Conservation (phyloP, 1,284 basidiomycete species). For the Earliella scabrosa region DNA sequence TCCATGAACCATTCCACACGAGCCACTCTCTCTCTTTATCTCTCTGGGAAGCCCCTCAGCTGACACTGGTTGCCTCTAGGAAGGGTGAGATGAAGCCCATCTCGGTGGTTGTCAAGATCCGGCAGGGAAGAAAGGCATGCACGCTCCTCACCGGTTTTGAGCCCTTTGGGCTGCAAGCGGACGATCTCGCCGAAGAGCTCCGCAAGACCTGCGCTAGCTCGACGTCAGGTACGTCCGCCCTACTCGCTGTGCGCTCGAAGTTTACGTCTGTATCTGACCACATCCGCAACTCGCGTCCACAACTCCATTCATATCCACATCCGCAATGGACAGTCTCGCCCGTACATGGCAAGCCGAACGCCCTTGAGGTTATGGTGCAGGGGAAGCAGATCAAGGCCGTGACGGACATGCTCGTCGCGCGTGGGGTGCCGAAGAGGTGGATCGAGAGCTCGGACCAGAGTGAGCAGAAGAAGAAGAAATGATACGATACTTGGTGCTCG, state of each 20-base stretch:
- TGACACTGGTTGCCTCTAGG: too few relatives aligned
- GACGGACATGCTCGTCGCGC: slow-evolving; percentile 63
- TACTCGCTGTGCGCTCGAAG: not conserved
- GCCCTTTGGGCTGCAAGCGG: slow-evolving; percentile 68
- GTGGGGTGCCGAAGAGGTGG: slow-evolving; percentile 82
- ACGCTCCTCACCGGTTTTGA: slow-evolving; percentile 84
- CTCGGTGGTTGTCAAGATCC: slow-evolving; percentile 67
- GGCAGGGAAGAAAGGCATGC: slow-evolving; percentile 77
- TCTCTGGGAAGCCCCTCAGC: too few relatives aligned
- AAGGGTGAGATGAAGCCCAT: slow-evolving; percentile 79
- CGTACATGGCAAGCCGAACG: slow-evolving; percentile 53
- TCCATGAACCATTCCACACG: too few relatives aligned
- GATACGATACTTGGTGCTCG: too few relatives aligned
- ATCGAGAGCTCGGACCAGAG: slow-evolving; percentile 58
- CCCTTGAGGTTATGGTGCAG: slow-evolving; percentile 78
- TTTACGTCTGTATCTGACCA: too few relatives aligned
- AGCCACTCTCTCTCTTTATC: too few relatives aligned
- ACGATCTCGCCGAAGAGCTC: slow-evolving; percentile 81
- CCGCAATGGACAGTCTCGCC: slow-evolving; percentile 60
- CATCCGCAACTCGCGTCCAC: too few relatives aligned
- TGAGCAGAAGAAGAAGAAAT: slow-evolving; percentile 44
- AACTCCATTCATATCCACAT: too few relatives aligned
- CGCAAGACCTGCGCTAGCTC: slow-evolving; percentile 77
- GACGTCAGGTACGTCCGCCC: slow-evolving; percentile 60
- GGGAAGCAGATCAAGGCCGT: slow-evolving; percentile 78